A percentile compares a stretch with the other conserved stretches of the same genome.
These are phyloP conservation scores for Cyberlindnera xylosilytica DNA, from an alignment of 805 yeast species.

Conservation along the genomic window DNA sequence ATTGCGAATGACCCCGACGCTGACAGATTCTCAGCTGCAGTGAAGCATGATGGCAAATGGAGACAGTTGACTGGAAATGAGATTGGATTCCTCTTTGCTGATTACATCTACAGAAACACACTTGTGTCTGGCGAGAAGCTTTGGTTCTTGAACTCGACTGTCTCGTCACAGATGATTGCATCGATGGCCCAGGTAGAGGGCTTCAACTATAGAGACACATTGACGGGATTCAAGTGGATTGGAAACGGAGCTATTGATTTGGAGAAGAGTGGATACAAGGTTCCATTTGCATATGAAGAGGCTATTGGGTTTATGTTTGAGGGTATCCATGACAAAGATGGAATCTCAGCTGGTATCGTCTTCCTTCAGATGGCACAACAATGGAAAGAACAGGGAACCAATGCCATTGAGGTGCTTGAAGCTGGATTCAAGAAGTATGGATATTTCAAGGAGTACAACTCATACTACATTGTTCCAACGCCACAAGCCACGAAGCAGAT, in stretches of 20 bases:
- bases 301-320: slow-evolving; percentile 94
- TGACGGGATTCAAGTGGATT: slow-evolving; percentile 97
- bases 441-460: slow-evolving; percentile 79
- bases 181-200: slow-evolving; percentile 63
- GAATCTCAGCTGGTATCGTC: slow-evolving; percentile 73
- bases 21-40: slow-evolving; percentile 84
- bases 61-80: slow-evolving; percentile 87
- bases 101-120: slow-evolving; percentile 39
- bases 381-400: slow-evolving; percentile 41
- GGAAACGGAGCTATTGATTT: slow-evolving; percentile 83
- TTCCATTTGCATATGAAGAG: slow-evolving; percentile 92
- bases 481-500: slow-evolving; percentile 48
- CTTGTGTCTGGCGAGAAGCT: slow-evolving; percentile 31
- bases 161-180: slow-evolving; percentile 78
- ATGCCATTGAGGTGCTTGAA: slow-evolving; percentile 50
- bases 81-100: slow-evolving; percentile 81
- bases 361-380: slow-evolving; percentile 65
- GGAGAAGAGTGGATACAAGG: slow-evolving; percentile 57
- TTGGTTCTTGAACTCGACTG: slow-evolving; percentile 81
- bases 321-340: slow-evolving; percentile 88
- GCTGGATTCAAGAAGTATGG: slow-evolving; percentile 67
- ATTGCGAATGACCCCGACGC: slow-evolving; percentile 97
- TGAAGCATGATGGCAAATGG: slow-evolving; percentile 53
- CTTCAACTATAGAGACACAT: slow-evolving; percentile 70
- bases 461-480: slow-evolving; percentile 70